Conservation (phyloP, 2,329 filamentous ascomycete genomes). For the Alternaria burnsii region DNA sequence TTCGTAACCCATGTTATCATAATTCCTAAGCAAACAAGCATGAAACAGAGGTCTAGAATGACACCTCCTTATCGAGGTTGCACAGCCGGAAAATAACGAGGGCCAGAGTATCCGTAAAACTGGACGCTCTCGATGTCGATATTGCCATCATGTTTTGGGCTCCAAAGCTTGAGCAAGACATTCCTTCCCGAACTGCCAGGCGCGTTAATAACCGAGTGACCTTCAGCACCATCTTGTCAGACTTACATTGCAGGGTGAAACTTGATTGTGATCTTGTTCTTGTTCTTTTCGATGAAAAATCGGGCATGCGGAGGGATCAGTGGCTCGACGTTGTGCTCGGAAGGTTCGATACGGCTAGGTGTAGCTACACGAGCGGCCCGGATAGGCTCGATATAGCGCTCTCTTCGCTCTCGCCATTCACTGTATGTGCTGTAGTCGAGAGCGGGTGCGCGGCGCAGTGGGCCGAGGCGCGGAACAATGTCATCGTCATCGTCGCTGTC, state of each 20-base stretch:
- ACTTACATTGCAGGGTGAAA: conserved; percentile 79
- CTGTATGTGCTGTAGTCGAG: conserved; percentile 38
- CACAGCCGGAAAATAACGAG: conserved; percentile 79
- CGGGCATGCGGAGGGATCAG: conserved; percentile 77
- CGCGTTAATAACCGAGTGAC: conserved; percentile 1
- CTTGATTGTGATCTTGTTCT: conserved; percentile 84
- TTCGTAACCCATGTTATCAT: background rate
- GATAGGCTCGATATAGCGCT: conserved; percentile 35
- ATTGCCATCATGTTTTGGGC: conserved; percentile 75
- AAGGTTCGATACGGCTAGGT: conserved; percentile 48
- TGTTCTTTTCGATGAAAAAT: conserved; percentile 84
- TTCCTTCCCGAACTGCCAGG: conserved; percentile 72
- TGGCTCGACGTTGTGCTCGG: conserved; percentile 30
- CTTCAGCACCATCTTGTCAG: background rate
- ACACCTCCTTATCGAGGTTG: conserved; percentile 49
- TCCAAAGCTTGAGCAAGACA: conserved; percentile 91
- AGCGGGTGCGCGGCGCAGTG: conserved; percentile 34
- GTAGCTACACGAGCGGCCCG: conserved; percentile 40
- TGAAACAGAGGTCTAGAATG: background rate
- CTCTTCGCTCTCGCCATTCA: conserved; percentile 38
- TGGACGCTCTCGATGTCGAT: conserved; percentile 91
- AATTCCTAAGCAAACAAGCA: background rate
- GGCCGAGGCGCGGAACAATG: conserved; percentile 30
- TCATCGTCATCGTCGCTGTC: conserved; percentile 50
- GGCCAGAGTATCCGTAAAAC: conserved; percentile 84